phyloP scores from a whole-genome alignment of 768 basidiomycete species.

The Phylloporus sp. region DNA sequence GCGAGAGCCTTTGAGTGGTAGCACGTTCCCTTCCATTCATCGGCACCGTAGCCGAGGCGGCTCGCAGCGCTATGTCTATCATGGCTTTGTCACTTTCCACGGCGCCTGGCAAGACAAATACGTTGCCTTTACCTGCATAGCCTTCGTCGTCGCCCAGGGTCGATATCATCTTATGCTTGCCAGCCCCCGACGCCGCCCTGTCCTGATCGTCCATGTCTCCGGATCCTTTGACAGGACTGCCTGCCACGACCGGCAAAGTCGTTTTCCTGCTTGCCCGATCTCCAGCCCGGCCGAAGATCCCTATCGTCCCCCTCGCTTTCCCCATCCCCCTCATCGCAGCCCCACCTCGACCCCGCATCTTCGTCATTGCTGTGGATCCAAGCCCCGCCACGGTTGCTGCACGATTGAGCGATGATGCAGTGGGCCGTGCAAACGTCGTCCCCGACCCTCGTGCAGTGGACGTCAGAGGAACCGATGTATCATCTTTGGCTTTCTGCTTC shows the following conservation, averaged over 20 bases:
- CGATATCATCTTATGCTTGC: background rate
- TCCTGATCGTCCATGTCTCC: background rate
- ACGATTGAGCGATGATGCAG: constrained; percentile 30
- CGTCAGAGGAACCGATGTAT: constrained; percentile 10
- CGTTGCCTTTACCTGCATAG: constrained; percentile 3
- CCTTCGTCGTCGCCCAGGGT: background rate
- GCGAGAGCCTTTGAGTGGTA: constrained; percentile 14
- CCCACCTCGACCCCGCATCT: constrained; percentile 4
- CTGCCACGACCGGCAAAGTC: constrained; percentile 42
- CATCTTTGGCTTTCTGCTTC: constrained; percentile 24
- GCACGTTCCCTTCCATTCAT: background rate
- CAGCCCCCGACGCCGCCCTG: background rate
- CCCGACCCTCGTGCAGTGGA: constrained; percentile 1
- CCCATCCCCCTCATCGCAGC: background rate
- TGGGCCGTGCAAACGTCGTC: constrained; percentile 26
- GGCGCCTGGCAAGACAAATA: constrained; percentile 4
- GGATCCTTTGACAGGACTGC: constrained; percentile 44
- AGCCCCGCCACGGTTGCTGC: constrained; percentile 14
- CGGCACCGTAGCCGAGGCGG: constrained; percentile 7
- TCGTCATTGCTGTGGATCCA: constrained; percentile 2
- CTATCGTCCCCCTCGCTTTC: constrained; percentile 8
- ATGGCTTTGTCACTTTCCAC: background rate
- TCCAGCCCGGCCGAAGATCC: constrained; percentile 23
- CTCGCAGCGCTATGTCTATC: constrained; percentile 6
- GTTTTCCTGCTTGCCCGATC: constrained; percentile 41